Conservation (phyloP, 2,329 filamentous ascomycete species). For the Venturia nashicola region DNA sequence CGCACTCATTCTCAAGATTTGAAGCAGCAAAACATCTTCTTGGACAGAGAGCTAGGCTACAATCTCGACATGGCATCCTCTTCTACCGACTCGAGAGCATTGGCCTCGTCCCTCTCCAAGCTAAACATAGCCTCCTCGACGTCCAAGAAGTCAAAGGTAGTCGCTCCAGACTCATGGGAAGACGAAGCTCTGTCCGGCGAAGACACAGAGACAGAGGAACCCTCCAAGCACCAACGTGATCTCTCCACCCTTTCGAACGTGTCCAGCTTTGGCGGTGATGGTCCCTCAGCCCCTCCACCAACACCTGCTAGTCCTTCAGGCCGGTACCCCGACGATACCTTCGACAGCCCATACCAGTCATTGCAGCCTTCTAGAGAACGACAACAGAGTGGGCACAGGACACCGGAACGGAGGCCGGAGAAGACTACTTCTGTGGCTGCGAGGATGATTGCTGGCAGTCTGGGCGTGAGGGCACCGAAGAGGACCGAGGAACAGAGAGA, state of each 20-base stretch:
- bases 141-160: not conserved
- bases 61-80: not conserved
- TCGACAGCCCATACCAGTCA: constrained; percentile 8
- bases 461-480: constrained; percentile 70
- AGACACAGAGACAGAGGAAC: constrained; percentile 20
- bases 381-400: not conserved
- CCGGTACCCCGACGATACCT: constrained; percentile 12
- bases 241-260: constrained; percentile 51
- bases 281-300: constrained; percentile 12
- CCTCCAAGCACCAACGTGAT: constrained; percentile 17
- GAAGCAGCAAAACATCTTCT: not conserved
- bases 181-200: constrained; percentile 46
- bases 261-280: constrained; percentile 20
- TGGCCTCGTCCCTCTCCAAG: constrained; percentile 16
- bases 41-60: not conserved
- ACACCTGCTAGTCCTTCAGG: constrained; percentile 12
- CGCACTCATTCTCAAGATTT: not conserved
- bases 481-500: constrained; percentile 80
- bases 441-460: constrained; percentile 75
- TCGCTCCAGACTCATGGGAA: constrained; percentile 56
- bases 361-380: constrained; percentile 2
- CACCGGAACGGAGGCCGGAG: constrained; percentile 43
- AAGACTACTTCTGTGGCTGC: constrained; percentile 89
- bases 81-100: not conserved
- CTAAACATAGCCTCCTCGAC: not conserved